Conservation (phyloP, 139 green algal species). For the Trebouxia sp. region DNA sequence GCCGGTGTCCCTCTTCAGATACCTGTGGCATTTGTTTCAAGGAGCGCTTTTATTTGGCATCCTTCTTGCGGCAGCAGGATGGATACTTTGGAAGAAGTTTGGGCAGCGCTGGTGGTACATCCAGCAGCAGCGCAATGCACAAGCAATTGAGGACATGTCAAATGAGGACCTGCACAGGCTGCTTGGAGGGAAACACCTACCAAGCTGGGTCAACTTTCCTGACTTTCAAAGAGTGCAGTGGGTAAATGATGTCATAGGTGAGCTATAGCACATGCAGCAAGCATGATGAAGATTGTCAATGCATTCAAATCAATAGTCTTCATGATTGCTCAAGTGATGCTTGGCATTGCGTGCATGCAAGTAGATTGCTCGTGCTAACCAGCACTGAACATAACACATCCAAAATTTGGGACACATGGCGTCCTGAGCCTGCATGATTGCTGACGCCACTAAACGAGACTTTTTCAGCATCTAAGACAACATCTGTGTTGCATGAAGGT, state of each 20-base stretch:
- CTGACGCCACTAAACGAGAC: neutral
- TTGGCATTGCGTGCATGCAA: neutral
- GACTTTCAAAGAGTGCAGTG: conserved; percentile 28
- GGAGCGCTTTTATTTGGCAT: neutral
- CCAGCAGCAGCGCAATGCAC: conserved; percentile 3
- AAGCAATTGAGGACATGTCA: conserved; percentile 17
- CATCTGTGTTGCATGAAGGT: neutral
- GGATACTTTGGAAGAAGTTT: conserved; percentile 4
- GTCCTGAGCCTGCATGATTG: neutral
- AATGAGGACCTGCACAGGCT: conserved; percentile 23
- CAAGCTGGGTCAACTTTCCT: conserved; percentile 30
- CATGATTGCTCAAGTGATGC: neutral
- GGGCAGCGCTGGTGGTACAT: conserved; percentile 11
- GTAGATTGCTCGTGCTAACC: neutral
- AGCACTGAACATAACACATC: neutral
- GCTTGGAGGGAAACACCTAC: conserved; percentile 3
- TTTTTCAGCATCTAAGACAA: neutral
- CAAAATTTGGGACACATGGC: neutral
- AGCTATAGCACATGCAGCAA: neutral
- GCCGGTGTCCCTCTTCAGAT: neutral
- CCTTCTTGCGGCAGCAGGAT: neutral
- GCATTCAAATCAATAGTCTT: neutral
- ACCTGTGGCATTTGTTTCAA: neutral
- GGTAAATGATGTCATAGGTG: conserved; percentile 33
- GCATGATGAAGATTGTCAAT: neutral